Conservation (phyloP, 2,329 filamentous ascomycete genomes). For the Bipolaris sorokiniana region DNA sequence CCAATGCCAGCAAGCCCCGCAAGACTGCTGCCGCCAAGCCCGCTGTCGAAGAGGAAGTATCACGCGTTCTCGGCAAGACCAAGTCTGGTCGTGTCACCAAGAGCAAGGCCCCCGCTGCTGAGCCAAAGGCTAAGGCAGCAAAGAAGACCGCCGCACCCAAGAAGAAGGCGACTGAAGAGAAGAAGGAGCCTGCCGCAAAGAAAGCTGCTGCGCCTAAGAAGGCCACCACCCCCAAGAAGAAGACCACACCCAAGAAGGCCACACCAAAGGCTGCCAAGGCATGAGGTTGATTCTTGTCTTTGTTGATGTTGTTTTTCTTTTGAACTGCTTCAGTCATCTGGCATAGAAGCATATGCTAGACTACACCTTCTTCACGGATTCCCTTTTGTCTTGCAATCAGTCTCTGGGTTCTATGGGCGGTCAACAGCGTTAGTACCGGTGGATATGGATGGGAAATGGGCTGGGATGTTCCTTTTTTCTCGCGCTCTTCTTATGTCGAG, state of each 20-base stretch:
- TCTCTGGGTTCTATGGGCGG: slow-evolving; percentile 19
- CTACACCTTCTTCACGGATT: slow-evolving; percentile 17
- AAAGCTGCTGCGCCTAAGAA: slow-evolving; percentile 51
- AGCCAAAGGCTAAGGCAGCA: slow-evolving; percentile 17
- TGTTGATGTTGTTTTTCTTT: slow-evolving; percentile 36
- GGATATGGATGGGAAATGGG: slow-evolving; percentile 8
- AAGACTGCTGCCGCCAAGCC: slow-evolving; percentile 63
- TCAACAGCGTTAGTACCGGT: slow-evolving; percentile 5
- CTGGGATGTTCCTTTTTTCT: slow-evolving; percentile 23
- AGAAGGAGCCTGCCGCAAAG: slow-evolving; percentile 50
- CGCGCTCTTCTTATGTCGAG: slow-evolving; percentile 10
- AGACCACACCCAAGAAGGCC: slow-evolving; percentile 57
- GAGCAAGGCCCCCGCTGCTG: slow-evolving; percentile 57
- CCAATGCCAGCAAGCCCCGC: slow-evolving; percentile 55
- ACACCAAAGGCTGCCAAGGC: slow-evolving; percentile 44
- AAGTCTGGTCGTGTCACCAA: slow-evolving; percentile 87
- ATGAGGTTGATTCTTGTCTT: slow-evolving; percentile 33
- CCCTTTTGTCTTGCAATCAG: slow-evolving; percentile 26
- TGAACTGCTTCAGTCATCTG: slow-evolving; percentile 17
- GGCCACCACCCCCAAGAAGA: slow-evolving; percentile 55
- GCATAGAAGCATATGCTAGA: slow-evolving; percentile 15
- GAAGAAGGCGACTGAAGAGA: slow-evolving; percentile 40
- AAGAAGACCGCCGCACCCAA: slow-evolving; percentile 10
- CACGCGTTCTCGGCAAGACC: slow-evolving; percentile 75
- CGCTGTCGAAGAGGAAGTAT: slow-evolving; percentile 70